phyloP scores from a whole-genome alignment of 805 yeast genomes.

The Huiozyma naganishii region DNA sequence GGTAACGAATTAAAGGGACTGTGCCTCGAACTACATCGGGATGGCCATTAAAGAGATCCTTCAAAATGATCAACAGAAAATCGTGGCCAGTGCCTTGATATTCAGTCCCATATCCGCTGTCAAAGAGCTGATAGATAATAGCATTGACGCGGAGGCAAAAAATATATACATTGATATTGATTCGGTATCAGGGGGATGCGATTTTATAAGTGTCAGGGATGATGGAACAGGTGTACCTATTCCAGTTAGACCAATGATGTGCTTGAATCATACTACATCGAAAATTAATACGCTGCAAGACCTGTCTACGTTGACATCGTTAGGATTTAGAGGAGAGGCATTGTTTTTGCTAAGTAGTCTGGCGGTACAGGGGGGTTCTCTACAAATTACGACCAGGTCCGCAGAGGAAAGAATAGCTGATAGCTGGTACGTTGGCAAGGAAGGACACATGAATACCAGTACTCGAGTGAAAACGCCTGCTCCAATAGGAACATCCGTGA shows the following conservation, averaged over 20 bases:
- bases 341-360: conserved; percentile 30
- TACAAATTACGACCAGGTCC: conserved; percentile 27
- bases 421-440: conserved; percentile 27
- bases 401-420: conserved; percentile 25
- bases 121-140: conserved; percentile 33
- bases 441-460: conserved; percentile 19
- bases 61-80: conserved; percentile 8
- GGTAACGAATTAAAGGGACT: too few species aligned
- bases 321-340: conserved; percentile 45
- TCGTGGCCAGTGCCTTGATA: conserved; percentile 24
- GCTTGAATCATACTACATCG: conserved; percentile 34
- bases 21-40: too few species aligned
- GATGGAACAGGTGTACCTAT: conserved; percentile 31
- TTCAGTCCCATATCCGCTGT: conserved; percentile 29
- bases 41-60: conserved; percentile 14
- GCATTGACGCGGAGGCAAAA: conserved; percentile 29
- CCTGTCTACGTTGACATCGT: conserved; percentile 21
- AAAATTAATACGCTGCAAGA: conserved; percentile 28
- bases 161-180: conserved; percentile 31
- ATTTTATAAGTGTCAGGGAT: conserved; percentile 28
- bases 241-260: conserved; percentile 27
- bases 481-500: conserved; percentile 30
- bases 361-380: conserved; percentile 13
- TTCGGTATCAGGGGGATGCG: conserved; percentile 29
- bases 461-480: conserved; percentile 17